Evolutionary conservation across 2,329 filamentous ascomycete genomes (phyloP).

Genomic region (Lomentospora prolificans): DNA sequence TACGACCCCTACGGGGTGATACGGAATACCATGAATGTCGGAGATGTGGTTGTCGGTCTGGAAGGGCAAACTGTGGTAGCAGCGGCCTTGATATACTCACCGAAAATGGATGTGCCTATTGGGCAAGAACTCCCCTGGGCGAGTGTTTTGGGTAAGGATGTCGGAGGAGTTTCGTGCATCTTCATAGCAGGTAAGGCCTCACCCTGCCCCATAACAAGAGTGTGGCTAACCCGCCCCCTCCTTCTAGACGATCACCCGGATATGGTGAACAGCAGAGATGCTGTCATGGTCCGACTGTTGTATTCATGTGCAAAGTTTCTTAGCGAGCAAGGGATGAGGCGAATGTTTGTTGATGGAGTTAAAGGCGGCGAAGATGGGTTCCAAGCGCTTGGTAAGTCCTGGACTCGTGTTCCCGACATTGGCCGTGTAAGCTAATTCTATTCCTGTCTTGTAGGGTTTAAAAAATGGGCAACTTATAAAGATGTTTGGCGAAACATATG

Average conservation of each 20-base stretch:
- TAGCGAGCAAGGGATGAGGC: constrained; percentile 38
- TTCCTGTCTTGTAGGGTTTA: constrained; percentile 33
- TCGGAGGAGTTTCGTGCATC: constrained; percentile 51
- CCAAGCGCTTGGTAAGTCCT: constrained; percentile 37
- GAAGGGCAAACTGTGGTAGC: constrained; percentile 40
- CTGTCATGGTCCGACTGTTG: constrained; percentile 42
- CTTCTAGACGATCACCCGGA: constrained; percentile 31
- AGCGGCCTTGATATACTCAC: constrained; percentile 43
- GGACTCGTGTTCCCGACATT: background rate
- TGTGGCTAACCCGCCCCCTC: background rate
- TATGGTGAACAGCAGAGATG: constrained; percentile 33
- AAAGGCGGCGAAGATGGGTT: constrained; percentile 39
- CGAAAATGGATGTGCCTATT: constrained; percentile 33
- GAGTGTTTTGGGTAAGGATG: constrained; percentile 34
- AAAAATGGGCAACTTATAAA: constrained; percentile 47
- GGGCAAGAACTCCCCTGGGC: constrained; percentile 48
- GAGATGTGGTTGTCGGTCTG: constrained; percentile 44
- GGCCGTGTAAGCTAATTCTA: constrained; percentile 10
- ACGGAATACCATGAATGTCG: constrained; percentile 34
- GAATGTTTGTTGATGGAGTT: constrained; percentile 47
- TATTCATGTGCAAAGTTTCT: constrained; percentile 40
- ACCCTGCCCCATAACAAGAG: background rate
- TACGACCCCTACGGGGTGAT: constrained; percentile 49
- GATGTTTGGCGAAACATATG: constrained; percentile 40
- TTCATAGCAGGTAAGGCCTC: constrained; percentile 41